phyloP scores from a whole-genome alignment of 1,139 yeast genomes.

The Spencermartinsiella ligniputridi region DNA sequence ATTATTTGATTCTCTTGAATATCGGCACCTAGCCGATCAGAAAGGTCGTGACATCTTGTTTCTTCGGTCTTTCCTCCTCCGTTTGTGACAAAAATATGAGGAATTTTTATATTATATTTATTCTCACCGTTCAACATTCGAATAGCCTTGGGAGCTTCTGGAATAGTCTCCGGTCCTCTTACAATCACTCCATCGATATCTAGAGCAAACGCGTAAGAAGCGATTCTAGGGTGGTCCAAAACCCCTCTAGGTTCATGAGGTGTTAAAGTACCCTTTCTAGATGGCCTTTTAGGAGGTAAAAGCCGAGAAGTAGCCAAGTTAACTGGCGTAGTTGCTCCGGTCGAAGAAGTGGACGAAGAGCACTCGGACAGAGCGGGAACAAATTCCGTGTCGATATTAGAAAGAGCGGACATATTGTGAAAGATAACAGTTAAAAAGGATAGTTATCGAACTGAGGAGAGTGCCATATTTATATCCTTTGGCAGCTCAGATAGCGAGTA shows the following conservation, averaged over 20 bases:
- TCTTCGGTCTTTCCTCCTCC: conserved; percentile 85
- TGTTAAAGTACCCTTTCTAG: conserved; percentile 11
- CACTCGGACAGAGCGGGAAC: too few species aligned
- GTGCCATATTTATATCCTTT: too few species aligned
- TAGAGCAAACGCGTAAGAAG: conserved; percentile 81
- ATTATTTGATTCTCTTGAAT: conserved; percentile 73
- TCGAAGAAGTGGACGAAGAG: too few species aligned
- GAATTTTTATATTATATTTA: conserved; percentile 75
- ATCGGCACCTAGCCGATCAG: conserved; percentile 53
- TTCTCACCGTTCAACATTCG: conserved; percentile 68
- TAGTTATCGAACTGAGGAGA: too few species aligned
- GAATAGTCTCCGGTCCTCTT: conserved; percentile 74
- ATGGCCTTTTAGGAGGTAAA: conserved; percentile 2
- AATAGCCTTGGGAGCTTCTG: conserved; percentile 69
- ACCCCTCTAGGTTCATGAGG: conserved; percentile 9
- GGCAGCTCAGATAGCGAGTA: too few species aligned
- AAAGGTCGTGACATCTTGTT: conserved; percentile 64
- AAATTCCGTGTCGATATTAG: too few species aligned
- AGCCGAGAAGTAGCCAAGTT: too few species aligned
- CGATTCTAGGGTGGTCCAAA: conserved; percentile 39
- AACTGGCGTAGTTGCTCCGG: background rate
- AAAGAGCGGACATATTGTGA: too few species aligned
- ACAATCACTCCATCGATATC: conserved; percentile 84
- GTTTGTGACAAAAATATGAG: conserved; percentile 79
- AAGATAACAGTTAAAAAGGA: too few species aligned